These are phyloP conservation scores for Hypoxylon sp. DNA, from an alignment of 2,329 filamentous ascomycete species.

Conservation along the genomic window DNA sequence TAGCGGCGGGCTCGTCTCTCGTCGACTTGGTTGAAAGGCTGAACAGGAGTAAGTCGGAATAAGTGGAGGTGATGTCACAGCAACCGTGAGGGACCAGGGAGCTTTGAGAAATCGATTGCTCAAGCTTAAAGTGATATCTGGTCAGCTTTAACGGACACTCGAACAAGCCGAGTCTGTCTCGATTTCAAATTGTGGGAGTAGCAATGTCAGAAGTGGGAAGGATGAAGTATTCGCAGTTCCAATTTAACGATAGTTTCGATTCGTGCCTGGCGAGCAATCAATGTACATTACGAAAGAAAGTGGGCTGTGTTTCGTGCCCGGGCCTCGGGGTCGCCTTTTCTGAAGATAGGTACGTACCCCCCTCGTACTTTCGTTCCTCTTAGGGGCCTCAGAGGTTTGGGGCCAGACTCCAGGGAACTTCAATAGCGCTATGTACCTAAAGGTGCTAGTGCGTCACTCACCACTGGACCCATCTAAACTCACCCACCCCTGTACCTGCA, in stretches of 20 bases:
- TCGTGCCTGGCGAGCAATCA: constrained; percentile 44
- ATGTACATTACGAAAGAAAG: constrained; percentile 47
- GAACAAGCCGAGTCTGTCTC: constrained; percentile 31
- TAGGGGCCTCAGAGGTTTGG: neutral
- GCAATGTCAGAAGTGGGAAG: constrained; percentile 20
- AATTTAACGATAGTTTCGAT: constrained; percentile 44
- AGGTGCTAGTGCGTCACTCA: neutral
- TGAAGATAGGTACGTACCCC: constrained; percentile 8
- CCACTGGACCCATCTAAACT: neutral
- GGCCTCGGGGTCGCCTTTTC: constrained; percentile 33
- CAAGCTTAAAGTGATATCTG: constrained; percentile 24
- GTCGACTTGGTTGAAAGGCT: constrained; percentile 24
- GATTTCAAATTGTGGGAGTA: constrained; percentile 21
- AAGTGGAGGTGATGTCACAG: constrained; percentile 54
- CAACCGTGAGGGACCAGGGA: constrained; percentile 31
- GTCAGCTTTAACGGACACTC: constrained; percentile 29
- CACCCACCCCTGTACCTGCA: constrained; percentile 11
- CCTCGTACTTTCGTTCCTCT: constrained; percentile 13
- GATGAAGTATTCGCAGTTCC: constrained; percentile 41
- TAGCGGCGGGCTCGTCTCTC: constrained; percentile 23
- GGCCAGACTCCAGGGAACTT: neutral
- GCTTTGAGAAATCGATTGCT: constrained; percentile 27
- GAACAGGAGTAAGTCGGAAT: constrained; percentile 31
- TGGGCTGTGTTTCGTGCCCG: constrained; percentile 45
- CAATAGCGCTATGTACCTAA: neutral